A percentile compares a stretch with the other conserved stretches of the same genome.
Evolutionary conservation across 176 grass and related monocot species (phyloP).

Genomic region (Alopecurus myosuroides): DNA sequence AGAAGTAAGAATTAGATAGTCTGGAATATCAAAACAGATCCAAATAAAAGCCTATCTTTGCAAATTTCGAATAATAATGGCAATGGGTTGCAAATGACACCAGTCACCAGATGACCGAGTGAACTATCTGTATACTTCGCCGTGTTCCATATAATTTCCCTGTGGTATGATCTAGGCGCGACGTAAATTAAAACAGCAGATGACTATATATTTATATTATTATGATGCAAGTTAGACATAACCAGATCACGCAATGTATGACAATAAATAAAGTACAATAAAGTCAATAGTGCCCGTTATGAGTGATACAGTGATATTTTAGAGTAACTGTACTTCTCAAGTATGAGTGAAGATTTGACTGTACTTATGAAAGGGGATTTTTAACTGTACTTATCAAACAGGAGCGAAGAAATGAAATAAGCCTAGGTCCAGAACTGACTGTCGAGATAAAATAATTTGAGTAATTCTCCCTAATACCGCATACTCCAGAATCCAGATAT

Average conservation of each 20-base stretch:
- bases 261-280: too few relatives aligned
- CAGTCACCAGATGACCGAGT: too few relatives aligned
- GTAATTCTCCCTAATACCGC: background rate
- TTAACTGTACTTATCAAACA: background rate
- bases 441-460: background rate
- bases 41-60: background rate
- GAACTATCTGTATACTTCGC: background rate
- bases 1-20: background rate
- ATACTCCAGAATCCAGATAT: background rate
- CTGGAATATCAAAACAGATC: background rate
- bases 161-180: background rate
- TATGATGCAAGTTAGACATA: background rate
- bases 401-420: background rate
- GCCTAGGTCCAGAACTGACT: background rate
- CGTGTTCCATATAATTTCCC: too few relatives aligned
- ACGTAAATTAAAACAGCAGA: background rate
- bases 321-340: too few relatives aligned
- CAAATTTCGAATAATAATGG: too few relatives aligned
- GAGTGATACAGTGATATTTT: background rate
- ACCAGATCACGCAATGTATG: background rate
- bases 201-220: too few relatives aligned
- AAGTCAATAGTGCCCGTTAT: background rate
- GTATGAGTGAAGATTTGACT: background rate
- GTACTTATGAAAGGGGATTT: background rate
- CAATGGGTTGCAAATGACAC: background rate